Base-by-base conservation (phyloP, 2,329 filamentous ascomycete genomes). In the Xylaria sp. region DNA sequence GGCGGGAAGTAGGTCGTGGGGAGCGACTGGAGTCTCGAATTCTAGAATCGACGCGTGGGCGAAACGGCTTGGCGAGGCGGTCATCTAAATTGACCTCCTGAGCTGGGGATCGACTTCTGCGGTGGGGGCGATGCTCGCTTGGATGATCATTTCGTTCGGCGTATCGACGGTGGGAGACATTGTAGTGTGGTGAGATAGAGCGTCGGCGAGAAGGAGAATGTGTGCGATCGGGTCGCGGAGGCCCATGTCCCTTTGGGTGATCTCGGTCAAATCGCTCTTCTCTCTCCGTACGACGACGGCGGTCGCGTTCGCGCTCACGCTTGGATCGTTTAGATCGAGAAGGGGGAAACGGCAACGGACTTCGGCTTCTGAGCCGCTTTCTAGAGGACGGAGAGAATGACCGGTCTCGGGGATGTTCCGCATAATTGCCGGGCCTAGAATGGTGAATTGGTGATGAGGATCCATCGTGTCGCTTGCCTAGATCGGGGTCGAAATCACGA, bases 271-370 rank as follows among this genome's bases (percentile, higher is more conserved):
- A 67, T 58, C 72, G 70, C 28, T 75, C 75, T 9, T 65, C 67
- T 31, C 71, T 70, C 51, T 76, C 75, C 31, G 63, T 65, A 70
- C 71, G 72, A 59, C 75, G 74, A 56, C 74, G 74, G 23, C 76
- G 76, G 33, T 78, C 76, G 46, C 76, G 75, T 51, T 76, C 74
- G 64, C 75, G 76, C 13, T 78, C 76, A 57, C 77, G 78, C 77
- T 81, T 81, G 72, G 83, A 83, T 81, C 76, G 81, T 73, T 85
- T 85, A 31, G 80, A 78, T 59, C 79, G 80, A 38, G 78, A 78
- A 5, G 75, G 74, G 2, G 77, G 78, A 26, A 79, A 74, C 1
- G 83, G 74, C 15, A 73, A 79, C n/a, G 75, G 80, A 57, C 81
- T 84, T 59, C 79, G 79, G 66, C 80, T 84, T 66, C 83, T 79